Base-by-base conservation (phyloP, 257 asterid species). In the Lantana camara region DNA sequence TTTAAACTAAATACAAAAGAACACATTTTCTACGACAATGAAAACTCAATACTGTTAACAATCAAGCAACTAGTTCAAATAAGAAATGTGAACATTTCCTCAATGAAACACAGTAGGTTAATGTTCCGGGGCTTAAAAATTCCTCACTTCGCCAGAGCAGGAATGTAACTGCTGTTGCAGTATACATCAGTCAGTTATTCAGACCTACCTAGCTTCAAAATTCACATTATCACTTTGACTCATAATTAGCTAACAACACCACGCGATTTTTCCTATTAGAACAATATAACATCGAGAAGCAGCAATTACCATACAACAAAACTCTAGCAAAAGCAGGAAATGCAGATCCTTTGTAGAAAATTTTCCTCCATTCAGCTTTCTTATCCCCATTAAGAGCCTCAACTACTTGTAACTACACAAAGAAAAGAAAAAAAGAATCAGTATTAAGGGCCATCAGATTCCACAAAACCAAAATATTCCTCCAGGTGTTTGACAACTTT, bases 311-410 rank as follows among this genome's bases (percentile, higher is more conserved):
- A 71, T 78, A 63, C 72, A 90, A 75, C 70, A 93, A 65, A 62
- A 85, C 81, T 75, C 83, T 79, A 54, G 95, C 84, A 54, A 90
- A 78, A 53, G 88, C 73, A 9, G 73, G 82, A 72, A 90, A 93
- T 16, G 81, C 83, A 23, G 95, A 76, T 64, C 97, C 97, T 57
- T 56, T 71, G 59, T 87, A 87, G 77, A 93, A 93, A 52, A 80
- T 65, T 57, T 73, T 48, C 84, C 85, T 71, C 84, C 88, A 87
- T 55, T 78, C 77, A 57, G 71, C 63, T 73, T 78, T 87, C 80
- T 93, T 84, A 51, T 76, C 82, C 55, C 57, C 79, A 47, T 65
- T 69, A 0, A 83, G 75, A 64, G 71, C 70, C 65, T 77, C 80
- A 68, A 70, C 60, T 5, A 79, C 74, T 10, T 29, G 27, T 12